Evolutionary conservation across 139 green algal genomes (phyloP).

Genomic region (Edaphochlamys debaryana): DNA sequence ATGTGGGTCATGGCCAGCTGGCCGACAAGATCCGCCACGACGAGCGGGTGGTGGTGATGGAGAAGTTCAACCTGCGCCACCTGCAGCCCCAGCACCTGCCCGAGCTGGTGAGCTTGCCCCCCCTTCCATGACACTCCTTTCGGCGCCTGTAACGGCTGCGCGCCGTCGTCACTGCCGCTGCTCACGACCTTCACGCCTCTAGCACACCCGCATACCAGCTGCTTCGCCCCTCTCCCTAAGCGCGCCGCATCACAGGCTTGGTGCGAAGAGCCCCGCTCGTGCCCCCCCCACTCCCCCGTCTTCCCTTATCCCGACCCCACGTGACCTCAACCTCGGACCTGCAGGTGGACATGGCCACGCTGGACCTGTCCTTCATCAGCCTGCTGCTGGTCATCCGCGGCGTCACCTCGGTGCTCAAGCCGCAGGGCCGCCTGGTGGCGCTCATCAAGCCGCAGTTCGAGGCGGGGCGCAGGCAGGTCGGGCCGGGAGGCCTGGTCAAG

Average conservation of each 20-base stretch:
- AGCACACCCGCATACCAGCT: too few relatives aligned
- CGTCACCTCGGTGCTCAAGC: constrained; percentile 66
- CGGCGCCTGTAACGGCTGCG: neutral
- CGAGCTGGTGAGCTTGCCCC: constrained; percentile 38
- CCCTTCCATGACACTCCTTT: neutral
- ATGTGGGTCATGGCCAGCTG: constrained; percentile 96
- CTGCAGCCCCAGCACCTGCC: constrained; percentile 73
- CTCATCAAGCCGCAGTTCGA: constrained; percentile 99
- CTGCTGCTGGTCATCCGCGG: constrained; percentile 88
- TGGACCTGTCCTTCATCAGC: constrained; percentile 98
- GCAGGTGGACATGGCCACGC: constrained; percentile 84
- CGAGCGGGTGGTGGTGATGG: constrained; percentile 85
- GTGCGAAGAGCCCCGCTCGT: too few relatives aligned
- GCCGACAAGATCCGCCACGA: constrained; percentile 87
- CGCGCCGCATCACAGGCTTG: too few relatives aligned
- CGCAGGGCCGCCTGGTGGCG: constrained; percentile 75
- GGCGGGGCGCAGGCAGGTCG: constrained; percentile 81
- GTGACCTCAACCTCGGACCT: too few relatives aligned
- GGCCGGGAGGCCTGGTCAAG: constrained; percentile 82
- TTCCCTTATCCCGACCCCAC: too few relatives aligned
- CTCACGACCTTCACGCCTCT: too few relatives aligned
- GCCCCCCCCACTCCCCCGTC: too few relatives aligned
- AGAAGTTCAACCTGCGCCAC: constrained; percentile 94
- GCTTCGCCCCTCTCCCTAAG: too few relatives aligned
- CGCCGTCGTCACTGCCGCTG: too few relatives aligned